phyloP scores from a whole-genome alignment of 192 early-diverging fungal species.

The Kappamyces sp. region DNA sequence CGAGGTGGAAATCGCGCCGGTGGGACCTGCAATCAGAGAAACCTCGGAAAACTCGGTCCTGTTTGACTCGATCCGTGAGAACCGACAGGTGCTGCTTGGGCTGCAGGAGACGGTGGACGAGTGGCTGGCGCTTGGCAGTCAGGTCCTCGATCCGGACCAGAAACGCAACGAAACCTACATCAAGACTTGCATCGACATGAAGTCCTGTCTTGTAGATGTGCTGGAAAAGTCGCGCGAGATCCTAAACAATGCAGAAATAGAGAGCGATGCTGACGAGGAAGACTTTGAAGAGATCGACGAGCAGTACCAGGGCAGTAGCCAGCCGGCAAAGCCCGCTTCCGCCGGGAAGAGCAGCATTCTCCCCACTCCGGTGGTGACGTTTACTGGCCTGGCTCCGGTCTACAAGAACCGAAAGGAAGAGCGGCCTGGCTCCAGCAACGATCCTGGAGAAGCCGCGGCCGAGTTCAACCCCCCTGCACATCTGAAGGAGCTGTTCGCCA shows the following conservation, averaged over 20 bases:
- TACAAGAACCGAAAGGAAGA: too few species aligned
- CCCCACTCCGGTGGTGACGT: too few species aligned
- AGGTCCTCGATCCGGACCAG: conserved; percentile 2
- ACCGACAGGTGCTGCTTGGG: neutral
- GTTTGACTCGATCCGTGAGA: conserved; percentile 7
- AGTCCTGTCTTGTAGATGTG: conserved; percentile 1
- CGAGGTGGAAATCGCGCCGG: too few species aligned
- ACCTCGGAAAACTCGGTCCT: neutral
- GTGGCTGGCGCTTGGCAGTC: neutral
- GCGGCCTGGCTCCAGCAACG: too few species aligned
- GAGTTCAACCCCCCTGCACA: too few species aligned
- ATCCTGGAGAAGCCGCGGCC: too few species aligned
- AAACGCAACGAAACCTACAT: neutral
- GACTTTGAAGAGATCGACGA: too few species aligned
- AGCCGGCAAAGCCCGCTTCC: too few species aligned
- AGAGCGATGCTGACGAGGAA: conserved; percentile 1
- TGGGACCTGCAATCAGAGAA: too few species aligned
- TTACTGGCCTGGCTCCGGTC: too few species aligned
- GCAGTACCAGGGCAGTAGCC: too few species aligned
- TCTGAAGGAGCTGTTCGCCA: neutral
- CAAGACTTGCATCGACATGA: conserved; percentile 1
- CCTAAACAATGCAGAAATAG: neutral
- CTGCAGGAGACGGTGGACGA: conserved; percentile 3
- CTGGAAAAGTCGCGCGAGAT: neutral
- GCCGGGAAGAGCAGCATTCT: too few species aligned